Evolutionary conservation across 176 grass and related monocot genomes (phyloP).

Genomic region (Avena insularis): DNA sequence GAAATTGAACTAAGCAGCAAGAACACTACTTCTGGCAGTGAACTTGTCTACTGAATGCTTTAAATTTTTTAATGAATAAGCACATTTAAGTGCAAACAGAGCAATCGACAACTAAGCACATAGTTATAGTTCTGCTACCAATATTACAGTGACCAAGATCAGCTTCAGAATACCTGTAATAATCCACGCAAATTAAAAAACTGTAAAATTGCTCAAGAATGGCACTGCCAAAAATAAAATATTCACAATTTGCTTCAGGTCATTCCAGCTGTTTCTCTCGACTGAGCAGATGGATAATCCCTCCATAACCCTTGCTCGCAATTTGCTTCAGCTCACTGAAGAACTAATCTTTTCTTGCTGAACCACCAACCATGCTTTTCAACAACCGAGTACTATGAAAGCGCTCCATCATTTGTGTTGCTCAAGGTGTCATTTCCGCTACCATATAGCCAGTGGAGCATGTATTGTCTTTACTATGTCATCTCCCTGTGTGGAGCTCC

Average conservation of each 20-base stretch:
- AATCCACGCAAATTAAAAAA: neutral
- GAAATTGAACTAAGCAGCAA: too few relatives aligned
- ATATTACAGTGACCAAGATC: neutral
- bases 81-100: neutral
- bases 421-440: neutral
- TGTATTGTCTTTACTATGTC: neutral
- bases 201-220: neutral
- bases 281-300: slow-evolving; percentile 7
- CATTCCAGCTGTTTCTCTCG: slow-evolving; percentile 29
- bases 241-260: neutral
- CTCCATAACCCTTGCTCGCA: neutral
- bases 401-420: slow-evolving; percentile 39
- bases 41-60: too few relatives aligned
- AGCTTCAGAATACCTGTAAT: neutral
- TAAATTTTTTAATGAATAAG: too few relatives aligned
- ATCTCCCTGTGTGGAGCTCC: neutral
- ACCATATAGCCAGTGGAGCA: neutral
- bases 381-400: slow-evolving; percentile 12
- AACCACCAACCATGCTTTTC: slow-evolving; percentile 38
- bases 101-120: neutral
- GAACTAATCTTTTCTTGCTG: slow-evolving; percentile 14
- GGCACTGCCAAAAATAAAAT: neutral
- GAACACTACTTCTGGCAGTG: too few relatives aligned
- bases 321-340: neutral
- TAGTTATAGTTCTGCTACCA: neutral